A percentile compares a stretch with the other conserved stretches of the same genome.
phyloP scores from a whole-genome alignment of 768 basidiomycete genomes.

The Basidioascus undulatus region DNA sequence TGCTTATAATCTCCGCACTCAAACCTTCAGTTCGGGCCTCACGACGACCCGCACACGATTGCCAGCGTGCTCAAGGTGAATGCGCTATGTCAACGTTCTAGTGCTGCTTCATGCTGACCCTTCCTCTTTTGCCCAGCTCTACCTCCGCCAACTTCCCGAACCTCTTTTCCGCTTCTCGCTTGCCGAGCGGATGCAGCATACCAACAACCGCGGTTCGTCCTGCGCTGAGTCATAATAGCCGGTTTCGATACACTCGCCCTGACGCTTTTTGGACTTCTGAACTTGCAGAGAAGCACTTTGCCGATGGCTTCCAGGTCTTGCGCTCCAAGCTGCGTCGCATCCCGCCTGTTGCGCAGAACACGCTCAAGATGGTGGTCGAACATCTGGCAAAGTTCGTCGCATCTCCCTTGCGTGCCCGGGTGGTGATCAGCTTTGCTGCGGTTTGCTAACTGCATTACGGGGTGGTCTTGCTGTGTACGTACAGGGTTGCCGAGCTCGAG shows the following conservation, averaged over 20 bases:
- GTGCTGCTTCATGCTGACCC: neutral
- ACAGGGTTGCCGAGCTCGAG: constrained; percentile 34
- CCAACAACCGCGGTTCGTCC: constrained; percentile 35
- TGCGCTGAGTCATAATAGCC: neutral
- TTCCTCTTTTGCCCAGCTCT: constrained; percentile 24
- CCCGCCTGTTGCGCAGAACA: constrained; percentile 61
- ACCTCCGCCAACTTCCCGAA: constrained; percentile 70
- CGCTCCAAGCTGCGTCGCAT: constrained; percentile 68
- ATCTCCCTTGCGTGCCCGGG: no score
- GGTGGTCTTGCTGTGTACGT: no score
- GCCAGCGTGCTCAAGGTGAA: constrained; percentile 62
- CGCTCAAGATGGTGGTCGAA: constrained; percentile 53
- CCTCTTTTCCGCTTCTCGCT: constrained; percentile 62
- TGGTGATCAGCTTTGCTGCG: no score
- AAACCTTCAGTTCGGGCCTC: no score
- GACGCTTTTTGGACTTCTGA: neutral
- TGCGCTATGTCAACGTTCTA: constrained; percentile 3
- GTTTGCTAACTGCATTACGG: no score
- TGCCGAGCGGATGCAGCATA: constrained; percentile 57
- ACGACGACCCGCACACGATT: no score
- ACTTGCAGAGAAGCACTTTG: constrained; percentile 38
- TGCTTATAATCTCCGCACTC: no score
- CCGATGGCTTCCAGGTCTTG: constrained; percentile 46
- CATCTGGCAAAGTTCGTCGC: constrained; percentile 62
- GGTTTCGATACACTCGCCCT: neutral